Evolutionary conservation across 2,329 filamentous ascomycete genomes (phyloP).

Genomic region (Akanthomyces dipterigenus): DNA sequence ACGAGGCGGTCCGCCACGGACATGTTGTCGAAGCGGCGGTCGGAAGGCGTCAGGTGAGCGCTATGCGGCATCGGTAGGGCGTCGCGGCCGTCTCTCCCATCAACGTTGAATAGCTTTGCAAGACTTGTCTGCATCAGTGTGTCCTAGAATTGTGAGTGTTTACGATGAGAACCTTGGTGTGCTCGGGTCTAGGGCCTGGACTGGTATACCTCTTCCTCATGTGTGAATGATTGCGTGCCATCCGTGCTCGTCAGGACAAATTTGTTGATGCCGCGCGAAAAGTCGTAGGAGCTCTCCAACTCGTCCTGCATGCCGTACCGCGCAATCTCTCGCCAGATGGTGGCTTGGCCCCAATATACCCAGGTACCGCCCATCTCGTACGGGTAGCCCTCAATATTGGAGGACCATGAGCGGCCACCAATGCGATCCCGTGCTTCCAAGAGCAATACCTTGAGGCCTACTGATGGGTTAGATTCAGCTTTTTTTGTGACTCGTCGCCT

Average conservation of each 20-base stretch:
- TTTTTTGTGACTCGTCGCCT: background rate
- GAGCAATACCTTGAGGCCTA: conserved; percentile 33
- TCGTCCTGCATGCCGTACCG: conserved; percentile 38
- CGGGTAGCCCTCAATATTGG: conserved; percentile 35
- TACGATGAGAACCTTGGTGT: background rate
- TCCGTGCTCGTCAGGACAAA: conserved; percentile 29
- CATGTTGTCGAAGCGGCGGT: conserved; percentile 30
- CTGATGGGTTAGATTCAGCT: background rate
- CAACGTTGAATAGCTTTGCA: conserved; percentile 39
- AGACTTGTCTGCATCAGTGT: conserved; percentile 26
- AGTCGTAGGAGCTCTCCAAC: conserved; percentile 33
- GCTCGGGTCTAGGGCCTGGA: background rate
- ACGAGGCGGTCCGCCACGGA: conserved; percentile 36
- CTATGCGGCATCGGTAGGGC: conserved; percentile 36
- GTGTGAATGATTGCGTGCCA: conserved; percentile 28
- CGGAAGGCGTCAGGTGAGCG: conserved; percentile 25
- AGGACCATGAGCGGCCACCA: conserved; percentile 40
- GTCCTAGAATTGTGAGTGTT: conserved; percentile 15
- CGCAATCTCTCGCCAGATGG: conserved; percentile 37
- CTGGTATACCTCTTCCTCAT: conserved; percentile 33
- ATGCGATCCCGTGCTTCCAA: conserved; percentile 42
- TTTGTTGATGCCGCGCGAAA: conserved; percentile 34
- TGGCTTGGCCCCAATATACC: conserved; percentile 38
- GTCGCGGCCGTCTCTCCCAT: conserved; percentile 30
- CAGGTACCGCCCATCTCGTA: conserved; percentile 45